A percentile compares a stretch with the other conserved stretches of the same genome.
These are phyloP conservation scores for Calonectria pseudoreteaudii DNA, from an alignment of 2,329 filamentous ascomycete genomes.

Conservation along the genomic window DNA sequence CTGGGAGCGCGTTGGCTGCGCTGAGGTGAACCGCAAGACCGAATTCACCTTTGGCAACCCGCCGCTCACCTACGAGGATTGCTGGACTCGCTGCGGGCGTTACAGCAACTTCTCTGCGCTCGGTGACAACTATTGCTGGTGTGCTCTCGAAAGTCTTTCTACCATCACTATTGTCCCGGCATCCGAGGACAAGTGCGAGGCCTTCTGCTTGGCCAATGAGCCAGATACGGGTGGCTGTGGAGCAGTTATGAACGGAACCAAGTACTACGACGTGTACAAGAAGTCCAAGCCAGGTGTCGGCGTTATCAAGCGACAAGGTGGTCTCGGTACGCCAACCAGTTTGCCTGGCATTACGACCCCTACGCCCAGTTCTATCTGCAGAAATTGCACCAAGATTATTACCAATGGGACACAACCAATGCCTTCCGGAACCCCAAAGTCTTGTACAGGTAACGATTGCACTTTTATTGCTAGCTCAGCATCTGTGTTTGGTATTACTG, in stretches of 20 bases:
- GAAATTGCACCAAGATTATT: neutral
- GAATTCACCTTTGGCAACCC: neutral
- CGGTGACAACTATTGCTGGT: conserved; percentile 1
- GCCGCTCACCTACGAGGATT: neutral
- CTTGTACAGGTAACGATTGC: neutral
- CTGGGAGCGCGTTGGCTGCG: conserved; percentile 10
- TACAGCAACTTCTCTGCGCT: neutral
- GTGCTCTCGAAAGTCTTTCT: neutral
- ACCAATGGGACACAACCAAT: neutral
- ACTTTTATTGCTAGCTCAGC: neutral
- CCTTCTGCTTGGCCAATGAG: neutral
- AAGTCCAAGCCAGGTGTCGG: neutral
- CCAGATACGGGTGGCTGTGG: neutral
- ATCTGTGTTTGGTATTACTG: neutral
- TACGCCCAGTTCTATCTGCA: neutral
- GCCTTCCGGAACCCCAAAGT: neutral
- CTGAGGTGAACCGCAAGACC: neutral
- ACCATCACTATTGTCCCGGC: neutral
- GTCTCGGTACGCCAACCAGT: neutral
- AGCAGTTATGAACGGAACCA: neutral
- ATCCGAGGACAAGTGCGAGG: neutral
- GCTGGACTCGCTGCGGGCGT: neutral
- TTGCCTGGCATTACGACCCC: neutral
- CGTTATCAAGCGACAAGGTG: neutral
- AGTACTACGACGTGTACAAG: conserved; percentile 1